Conservation (phyloP, 2,329 filamentous ascomycete genomes). For the Aspergillus candidus region DNA sequence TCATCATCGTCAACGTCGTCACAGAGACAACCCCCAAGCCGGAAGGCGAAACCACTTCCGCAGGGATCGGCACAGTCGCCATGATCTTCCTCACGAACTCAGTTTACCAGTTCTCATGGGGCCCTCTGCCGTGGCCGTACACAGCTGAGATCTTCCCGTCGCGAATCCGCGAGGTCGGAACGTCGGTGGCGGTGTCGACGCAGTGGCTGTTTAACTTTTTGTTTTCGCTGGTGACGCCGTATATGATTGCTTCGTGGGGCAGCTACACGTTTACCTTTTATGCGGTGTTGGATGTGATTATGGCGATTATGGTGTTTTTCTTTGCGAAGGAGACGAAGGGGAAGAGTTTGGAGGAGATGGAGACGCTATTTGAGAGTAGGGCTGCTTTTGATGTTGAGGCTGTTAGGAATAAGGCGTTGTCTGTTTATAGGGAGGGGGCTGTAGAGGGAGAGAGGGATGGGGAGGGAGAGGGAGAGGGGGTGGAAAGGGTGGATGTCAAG, state of each 20-base stretch:
- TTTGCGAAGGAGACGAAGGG: constrained; percentile 39
- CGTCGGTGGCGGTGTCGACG: constrained; percentile 31
- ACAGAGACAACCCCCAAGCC: constrained; percentile 40
- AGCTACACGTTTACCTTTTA: constrained; percentile 39
- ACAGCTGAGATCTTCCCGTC: constrained; percentile 36
- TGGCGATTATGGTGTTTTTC: constrained; percentile 28
- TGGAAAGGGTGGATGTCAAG: no score
- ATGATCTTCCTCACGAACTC: constrained; percentile 42
- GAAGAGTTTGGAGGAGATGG: constrained; percentile 36
- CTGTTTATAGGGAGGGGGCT: no score
- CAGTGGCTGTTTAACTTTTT: constrained; percentile 40
- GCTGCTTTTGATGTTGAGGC: no score
- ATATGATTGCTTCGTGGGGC: constrained; percentile 36
- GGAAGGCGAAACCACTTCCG: constrained; percentile 23
- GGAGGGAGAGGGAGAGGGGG: no score
- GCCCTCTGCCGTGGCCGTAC: constrained; percentile 33
- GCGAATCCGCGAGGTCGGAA: constrained; percentile 34
- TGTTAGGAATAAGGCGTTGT: no score
- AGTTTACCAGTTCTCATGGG: constrained; percentile 30
- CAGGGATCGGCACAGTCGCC: constrained; percentile 43
- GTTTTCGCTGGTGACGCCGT: constrained; percentile 38
- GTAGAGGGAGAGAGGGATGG: no score
- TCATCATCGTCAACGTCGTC: constrained; percentile 47
- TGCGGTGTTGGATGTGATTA: constrained; percentile 30
- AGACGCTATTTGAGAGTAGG: constrained; percentile 9